These are phyloP conservation scores for Solanum peruvianum DNA, from an alignment of 257 asterid species.

Conservation along the genomic window DNA sequence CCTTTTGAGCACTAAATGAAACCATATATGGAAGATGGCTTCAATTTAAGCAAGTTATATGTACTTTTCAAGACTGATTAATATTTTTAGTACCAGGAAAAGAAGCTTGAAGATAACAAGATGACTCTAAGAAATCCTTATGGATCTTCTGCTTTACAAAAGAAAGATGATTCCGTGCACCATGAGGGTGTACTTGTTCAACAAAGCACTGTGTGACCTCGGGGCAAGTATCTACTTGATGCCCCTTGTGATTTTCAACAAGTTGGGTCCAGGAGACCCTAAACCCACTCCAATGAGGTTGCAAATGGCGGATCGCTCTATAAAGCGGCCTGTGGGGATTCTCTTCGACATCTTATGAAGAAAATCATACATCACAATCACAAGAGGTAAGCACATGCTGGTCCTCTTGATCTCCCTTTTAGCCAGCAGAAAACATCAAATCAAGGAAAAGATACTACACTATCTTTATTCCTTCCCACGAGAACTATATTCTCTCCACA, in stretches of 20 bases:
- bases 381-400: neutral
- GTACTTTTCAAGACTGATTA: neutral
- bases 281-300: neutral
- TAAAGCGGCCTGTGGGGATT: too few species aligned
- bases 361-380: neutral
- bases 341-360: neutral
- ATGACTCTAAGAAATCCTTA: neutral
- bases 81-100: neutral
- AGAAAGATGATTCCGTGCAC: neutral
- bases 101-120: neutral
- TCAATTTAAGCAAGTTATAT: neutral
- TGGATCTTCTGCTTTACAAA: neutral
- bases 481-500: neutral
- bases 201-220: neutral
- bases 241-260: neutral
- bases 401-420: neutral
- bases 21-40: neutral
- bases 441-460: neutral
- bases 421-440: neutral
- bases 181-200: neutral
- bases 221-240: neutral
- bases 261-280: neutral
- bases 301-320: neutral
- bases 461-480: neutral
- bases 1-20: neutral